Evolutionary conservation across 2,329 filamentous ascomycete genomes (phyloP), one percentile per base, ranked within the genome.

Genomic region (Venturia oleaginea): DNA sequence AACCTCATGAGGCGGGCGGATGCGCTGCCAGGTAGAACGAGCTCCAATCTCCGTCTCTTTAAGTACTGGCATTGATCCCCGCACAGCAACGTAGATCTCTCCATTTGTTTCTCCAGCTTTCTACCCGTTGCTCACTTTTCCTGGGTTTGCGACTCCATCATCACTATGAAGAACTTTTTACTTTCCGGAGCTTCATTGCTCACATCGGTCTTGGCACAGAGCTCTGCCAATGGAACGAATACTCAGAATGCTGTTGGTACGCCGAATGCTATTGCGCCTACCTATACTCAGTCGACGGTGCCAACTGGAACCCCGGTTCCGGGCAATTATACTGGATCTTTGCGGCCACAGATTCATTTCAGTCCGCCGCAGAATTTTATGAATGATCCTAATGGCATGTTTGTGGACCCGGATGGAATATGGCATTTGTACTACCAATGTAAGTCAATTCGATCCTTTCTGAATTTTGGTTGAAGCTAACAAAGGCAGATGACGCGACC

Each of bases 341-440:
- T 74, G 38, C 75, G 83, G 15, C 83, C 83, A 3, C 82, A 84
- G 69, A 72, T 84, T 24, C 84, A 85, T 71, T 86, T 79, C 70
- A 80, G 81, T 8, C 81, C 82, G 2, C 82, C 83, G 1, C 68
- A 76, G 34, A 72, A 78, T 54, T 82, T 80, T 67, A 81, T 83
- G 78, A 86, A 86, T 67, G 86, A 88, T 68, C 85, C 85, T 1
- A 88, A 88, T 73, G 86, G 86, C 68, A 79, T 86, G 75, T 85
- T 86, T 66, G 71, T 80, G 6, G 84, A 86, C 67, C 76, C 73
- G 2, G 77, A 84, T 64, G 84, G 83, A 4, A 76, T 78, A 0
- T 89, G 83, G 72, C 86, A 88, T 70, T 68, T 87, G 1, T 88
- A 88, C 73, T 89, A 88, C 68, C 86, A 88, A 70, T 85, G 80